Conservation (phyloP, 805 yeast species). For the Starmera quercuum region DNA sequence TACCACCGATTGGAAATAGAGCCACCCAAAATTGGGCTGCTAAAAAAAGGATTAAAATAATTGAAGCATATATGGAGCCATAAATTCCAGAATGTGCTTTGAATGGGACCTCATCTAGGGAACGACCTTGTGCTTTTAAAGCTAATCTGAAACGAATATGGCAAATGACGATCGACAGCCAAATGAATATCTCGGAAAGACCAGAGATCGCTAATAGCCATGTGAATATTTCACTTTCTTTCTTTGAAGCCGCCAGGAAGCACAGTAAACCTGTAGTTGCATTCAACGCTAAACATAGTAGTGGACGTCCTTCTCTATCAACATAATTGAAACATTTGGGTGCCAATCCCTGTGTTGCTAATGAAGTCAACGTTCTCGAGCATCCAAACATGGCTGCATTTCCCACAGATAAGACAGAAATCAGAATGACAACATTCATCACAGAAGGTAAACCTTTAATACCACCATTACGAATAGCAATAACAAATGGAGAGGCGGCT, state of each 20-base stretch:
- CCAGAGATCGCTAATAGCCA: constrained; percentile 47
- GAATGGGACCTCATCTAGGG: constrained; percentile 32
- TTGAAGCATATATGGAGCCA: constrained; percentile 33
- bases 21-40: constrained; percentile 43
- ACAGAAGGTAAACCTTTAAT: constrained; percentile 29
- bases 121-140: constrained; percentile 33
- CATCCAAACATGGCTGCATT: constrained; percentile 52
- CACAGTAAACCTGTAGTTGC: constrained; percentile 34
- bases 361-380: constrained; percentile 42
- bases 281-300: constrained; percentile 34
- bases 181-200: constrained; percentile 38
- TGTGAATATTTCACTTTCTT: constrained; percentile 31
- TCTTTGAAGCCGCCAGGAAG: constrained; percentile 35
- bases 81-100: constrained; percentile 33
- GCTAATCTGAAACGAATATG: constrained; percentile 40
- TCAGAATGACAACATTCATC: constrained; percentile 32
- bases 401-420: constrained; percentile 37
- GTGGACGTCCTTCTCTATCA: constrained; percentile 44
- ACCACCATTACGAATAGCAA: constrained; percentile 33
- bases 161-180: constrained; percentile 39
- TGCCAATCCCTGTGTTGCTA: constrained; percentile 38
- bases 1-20: constrained; percentile 32
- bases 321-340: constrained; percentile 35
- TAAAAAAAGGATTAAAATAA: constrained; percentile 28
- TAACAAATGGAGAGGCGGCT: constrained; percentile 41